Conservation (phyloP, 768 basidiomycete species). For the Calocybe gangraenosa region DNA sequence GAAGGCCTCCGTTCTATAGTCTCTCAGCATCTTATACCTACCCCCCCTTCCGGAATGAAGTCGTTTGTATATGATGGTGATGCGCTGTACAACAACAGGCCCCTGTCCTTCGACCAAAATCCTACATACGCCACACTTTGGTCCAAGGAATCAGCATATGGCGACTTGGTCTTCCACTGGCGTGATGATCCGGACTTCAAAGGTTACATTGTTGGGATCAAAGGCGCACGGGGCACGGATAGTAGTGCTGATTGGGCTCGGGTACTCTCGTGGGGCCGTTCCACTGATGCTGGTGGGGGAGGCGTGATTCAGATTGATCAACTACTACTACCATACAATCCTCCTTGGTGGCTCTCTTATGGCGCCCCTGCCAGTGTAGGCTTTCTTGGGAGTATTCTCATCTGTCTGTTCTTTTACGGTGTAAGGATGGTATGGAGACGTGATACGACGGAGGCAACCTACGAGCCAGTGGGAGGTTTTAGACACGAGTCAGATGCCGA, state of each 20-base stretch:
- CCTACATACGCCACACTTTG: constrained; percentile 75
- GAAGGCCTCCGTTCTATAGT: constrained; percentile 57
- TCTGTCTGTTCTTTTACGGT: constrained; percentile 70
- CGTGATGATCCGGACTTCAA: constrained; percentile 38
- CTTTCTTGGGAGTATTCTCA: constrained; percentile 51
- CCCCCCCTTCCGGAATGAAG: constrained; percentile 22
- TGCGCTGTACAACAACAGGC: constrained; percentile 61
- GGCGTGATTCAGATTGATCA: constrained; percentile 88
- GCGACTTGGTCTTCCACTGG: constrained; percentile 77
- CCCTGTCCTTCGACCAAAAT: constrained; percentile 65
- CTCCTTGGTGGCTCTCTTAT: constrained; percentile 80
- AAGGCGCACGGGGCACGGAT: constrained; percentile 65
- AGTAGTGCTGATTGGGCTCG: constrained; percentile 60
- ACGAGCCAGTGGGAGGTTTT: constrained; percentile 87
- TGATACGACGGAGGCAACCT: constrained; percentile 81
- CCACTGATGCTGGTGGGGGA: constrained; percentile 70
- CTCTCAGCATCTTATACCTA: constrained; percentile 72
- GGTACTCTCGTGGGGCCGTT: constrained; percentile 71
- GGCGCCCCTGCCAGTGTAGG: constrained; percentile 66
- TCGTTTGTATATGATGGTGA: constrained; percentile 23
- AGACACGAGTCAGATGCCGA: constrained; percentile 44
- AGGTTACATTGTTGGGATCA: constrained; percentile 67
- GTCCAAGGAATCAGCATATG: constrained; percentile 64
- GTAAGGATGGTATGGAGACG: constrained; percentile 65
- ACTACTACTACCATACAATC: constrained; percentile 80